A percentile compares a stretch with the other conserved stretches of the same genome.
These are phyloP conservation scores for Aureobasidium leucospermi DNA, from an alignment of 2,329 filamentous ascomycete species.

Conservation along the genomic window DNA sequence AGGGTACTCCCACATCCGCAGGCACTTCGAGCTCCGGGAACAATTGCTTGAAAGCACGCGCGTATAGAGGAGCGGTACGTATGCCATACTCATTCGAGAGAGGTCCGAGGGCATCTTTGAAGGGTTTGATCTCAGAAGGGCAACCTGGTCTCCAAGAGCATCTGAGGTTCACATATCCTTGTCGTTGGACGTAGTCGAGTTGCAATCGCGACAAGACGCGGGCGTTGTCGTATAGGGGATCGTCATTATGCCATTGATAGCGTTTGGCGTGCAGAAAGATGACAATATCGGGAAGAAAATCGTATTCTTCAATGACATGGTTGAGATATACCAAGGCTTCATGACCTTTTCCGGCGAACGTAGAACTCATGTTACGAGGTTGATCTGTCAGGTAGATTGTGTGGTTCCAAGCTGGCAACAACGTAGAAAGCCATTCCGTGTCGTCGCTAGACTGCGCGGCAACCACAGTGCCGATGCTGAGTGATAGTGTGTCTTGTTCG, in stretches of 20 bases:
- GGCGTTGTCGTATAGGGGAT: conserved; percentile 38
- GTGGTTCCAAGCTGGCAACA: too few relatives aligned
- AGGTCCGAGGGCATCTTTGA: conserved; percentile 29
- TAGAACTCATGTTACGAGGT: too few relatives aligned
- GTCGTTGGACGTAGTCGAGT: conserved; percentile 38
- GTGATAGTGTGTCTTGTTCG: too few relatives aligned
- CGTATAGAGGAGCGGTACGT: conserved; percentile 42
- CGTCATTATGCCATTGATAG: conserved; percentile 52
- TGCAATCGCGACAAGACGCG: conserved; percentile 43
- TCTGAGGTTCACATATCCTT: conserved; percentile 49
- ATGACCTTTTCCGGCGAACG: conserved; percentile 30
- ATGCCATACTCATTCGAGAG: conserved; percentile 29
- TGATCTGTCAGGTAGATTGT: too few relatives aligned
- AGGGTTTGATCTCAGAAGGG: conserved; percentile 43
- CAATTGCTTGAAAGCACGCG: conserved; percentile 40
- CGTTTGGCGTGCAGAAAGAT: conserved; percentile 58
- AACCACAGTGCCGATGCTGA: too few relatives aligned
- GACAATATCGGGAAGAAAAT: conserved; percentile 49
- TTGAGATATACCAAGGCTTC: conserved; percentile 45
- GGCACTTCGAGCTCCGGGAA: conserved; percentile 38
- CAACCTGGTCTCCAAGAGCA: conserved; percentile 48
- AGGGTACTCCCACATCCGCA: conserved; percentile 41
- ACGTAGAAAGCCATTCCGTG: too few relatives aligned
- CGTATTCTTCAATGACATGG: conserved; percentile 56
- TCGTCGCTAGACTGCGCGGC: too few relatives aligned